Base-by-base conservation (phyloP, 139 green algal genomes). In the Deuterostichococcus epilithicus region DNA sequence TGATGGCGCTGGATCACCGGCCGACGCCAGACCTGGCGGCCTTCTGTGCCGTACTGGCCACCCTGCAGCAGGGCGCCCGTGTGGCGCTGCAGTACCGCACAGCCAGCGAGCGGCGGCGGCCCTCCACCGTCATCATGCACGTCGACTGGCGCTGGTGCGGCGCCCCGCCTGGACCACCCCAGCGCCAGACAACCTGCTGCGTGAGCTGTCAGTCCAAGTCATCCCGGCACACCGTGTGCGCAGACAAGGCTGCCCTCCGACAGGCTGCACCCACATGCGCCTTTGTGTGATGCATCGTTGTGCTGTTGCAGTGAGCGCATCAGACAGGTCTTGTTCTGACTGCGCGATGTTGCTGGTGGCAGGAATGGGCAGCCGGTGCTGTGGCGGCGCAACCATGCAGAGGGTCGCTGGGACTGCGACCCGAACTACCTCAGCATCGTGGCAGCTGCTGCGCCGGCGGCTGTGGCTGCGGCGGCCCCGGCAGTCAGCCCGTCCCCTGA, bases 41-140 rank as follows among this genome's bases (percentile, higher is more conserved):
- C 15, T 85, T 94, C 36, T 37, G 25, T 0, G 77, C 74, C 5
- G 25, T 87, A 85, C 72, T 84, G 72, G 20, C 44, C 45, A 1
- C 78, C 78, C 74, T 92, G 72, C 63, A 73, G 30, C 86, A 93
- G 47, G 90, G 88, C 5, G 78, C 83, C 37, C 83, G 87, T 10
- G 82, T 90, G 36, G 88, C 93, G 0, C 77, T 98, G 4, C 82
- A 97, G 87, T 98, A 89, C 78, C 84, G 85, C 39, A 88, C 82
- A 2, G 91, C 82, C 74, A 76, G 65, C 1, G 92, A 95, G 47
- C 82, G 90, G 1, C 82, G 93, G 80, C 84, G 89, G 28, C 86
- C 34, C 26, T 82, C 82, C 73, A 82, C 37, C 15, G 78, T 63
- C 34, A 65, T 87, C 13, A 68, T 90, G 68, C 81, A 89, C 68